Conservation (phyloP, 2,329 filamentous ascomycete genomes). For the Tolypocladium guangdongense region DNA sequence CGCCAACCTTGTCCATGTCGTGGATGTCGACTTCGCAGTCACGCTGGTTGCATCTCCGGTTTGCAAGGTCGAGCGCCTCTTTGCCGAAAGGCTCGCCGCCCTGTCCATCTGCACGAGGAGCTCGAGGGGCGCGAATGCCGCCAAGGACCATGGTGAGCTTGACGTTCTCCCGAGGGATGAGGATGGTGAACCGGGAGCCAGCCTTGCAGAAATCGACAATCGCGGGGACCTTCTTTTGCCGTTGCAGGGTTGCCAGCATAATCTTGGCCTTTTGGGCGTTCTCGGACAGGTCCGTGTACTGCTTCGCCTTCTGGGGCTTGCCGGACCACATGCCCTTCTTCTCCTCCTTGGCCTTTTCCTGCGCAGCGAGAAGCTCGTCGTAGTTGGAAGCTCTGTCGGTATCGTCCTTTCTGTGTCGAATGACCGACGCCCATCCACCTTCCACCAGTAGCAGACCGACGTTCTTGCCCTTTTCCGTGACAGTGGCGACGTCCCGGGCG, state of each 20-base stretch:
- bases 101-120: constrained; percentile 61
- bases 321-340: constrained; percentile 92
- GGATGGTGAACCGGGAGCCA: constrained; percentile 85
- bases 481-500: constrained; percentile 85
- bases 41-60: constrained; percentile 78
- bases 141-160: constrained; percentile 93
- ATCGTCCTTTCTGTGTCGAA: constrained; percentile 90
- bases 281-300: constrained; percentile 85
- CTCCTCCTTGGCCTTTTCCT: constrained; percentile 73
- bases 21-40: constrained; percentile 95
- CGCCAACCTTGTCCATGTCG: constrained; percentile 90
- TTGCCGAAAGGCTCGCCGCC: constrained; percentile 90
- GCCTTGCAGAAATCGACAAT: constrained; percentile 97
- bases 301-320: constrained; percentile 73
- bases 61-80: constrained; percentile 87
- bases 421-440: constrained; percentile 85
- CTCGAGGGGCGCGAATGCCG: constrained; percentile 81
- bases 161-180: constrained; percentile 84
- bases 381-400: constrained; percentile 90
- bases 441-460: constrained; percentile 78
- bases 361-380: constrained; percentile 72
- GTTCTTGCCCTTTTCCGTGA: constrained; percentile 77
- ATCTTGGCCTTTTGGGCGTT: constrained; percentile 91
- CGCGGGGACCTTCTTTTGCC: constrained; percentile 85
- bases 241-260: constrained; percentile 74